Evolutionary conservation across 345 rosid species (phyloP).

Genomic region (Combretum micranthum): DNA sequence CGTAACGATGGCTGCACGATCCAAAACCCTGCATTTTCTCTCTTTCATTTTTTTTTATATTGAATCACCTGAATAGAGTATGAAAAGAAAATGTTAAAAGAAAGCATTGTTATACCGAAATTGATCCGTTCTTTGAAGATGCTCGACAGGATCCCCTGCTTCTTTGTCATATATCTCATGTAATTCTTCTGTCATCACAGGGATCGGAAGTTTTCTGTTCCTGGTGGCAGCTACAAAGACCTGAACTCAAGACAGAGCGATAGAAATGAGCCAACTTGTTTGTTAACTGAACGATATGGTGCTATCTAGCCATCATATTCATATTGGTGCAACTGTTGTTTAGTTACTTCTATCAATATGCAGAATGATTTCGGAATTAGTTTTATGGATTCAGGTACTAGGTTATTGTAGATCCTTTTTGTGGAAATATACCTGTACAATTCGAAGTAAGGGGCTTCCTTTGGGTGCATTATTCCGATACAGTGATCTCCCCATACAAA

Average conservation of each 20-base stretch:
- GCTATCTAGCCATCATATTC: too few species aligned
- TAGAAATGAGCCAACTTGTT: neutral
- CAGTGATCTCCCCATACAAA: constrained; percentile 41
- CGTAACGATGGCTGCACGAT: constrained; percentile 38
- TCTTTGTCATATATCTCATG: constrained; percentile 41
- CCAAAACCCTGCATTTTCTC: constrained; percentile 27
- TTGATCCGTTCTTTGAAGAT: constrained; percentile 38
- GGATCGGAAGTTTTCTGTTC: constrained; percentile 33
- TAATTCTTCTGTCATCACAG: constrained; percentile 32
- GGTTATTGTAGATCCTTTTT: too few species aligned
- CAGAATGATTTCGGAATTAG: neutral
- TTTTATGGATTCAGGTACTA: too few species aligned
- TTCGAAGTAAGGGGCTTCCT: constrained; percentile 42
- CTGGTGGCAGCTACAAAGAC: constrained; percentile 39
- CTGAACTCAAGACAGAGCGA: constrained; percentile 11
- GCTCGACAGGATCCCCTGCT: constrained; percentile 23
- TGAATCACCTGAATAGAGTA: neutral
- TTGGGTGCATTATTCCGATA: constrained; percentile 37
- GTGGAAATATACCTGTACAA: constrained; percentile 29
- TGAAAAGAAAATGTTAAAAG: neutral
- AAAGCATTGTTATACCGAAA: constrained; percentile 30
- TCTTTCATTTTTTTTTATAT: neutral
- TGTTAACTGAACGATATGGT: neutral
- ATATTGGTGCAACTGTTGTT: too few species aligned
- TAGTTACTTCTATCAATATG: neutral